Base-by-base conservation (phyloP, 805 yeast genomes). In the Monosporozyma servazzii region DNA sequence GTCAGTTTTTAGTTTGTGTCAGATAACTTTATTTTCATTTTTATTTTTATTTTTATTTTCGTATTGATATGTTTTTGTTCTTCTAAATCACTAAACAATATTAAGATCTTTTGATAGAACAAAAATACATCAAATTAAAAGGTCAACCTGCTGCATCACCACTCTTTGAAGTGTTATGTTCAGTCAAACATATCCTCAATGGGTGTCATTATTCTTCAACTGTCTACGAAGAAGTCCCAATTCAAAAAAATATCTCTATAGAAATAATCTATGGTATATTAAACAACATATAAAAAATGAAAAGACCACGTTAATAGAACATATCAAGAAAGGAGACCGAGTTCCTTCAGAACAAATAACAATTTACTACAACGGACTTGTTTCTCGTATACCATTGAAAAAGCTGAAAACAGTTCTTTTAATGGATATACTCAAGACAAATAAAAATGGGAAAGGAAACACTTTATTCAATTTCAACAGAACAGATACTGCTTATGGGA, bases 231-330 rank as follows among this genome's bases (percentile, higher is more conserved):
- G 47, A 27, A 25, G 43, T 5, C 33, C 51, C 5, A 18, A 5
- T 13, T 31, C 46, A 3, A 41, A 30, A 20, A 48, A 48, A n/a
- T 48, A 43, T 23, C 7, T 25, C 9, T 48, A 42, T 43, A 48
- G 42, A 33, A 17, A 17, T 48, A 41, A 41, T 21, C 10, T 41
- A 4, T 41, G 44, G 44, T 41, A 20, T n/a, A 41, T 41, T 18
- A 41, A 21, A 13, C 15, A 41, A 41, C 44, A 41, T 41, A 21
- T 41, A 11, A 41, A 41, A 21, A 23, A 8, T 7, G 25, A 18
- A 39, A 39, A 39, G 25, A 13, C 21, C 10, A 23, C 7, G 5
- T 4, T 21, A 4, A 21, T 41, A 18, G 17, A 41, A 11, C 44
- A 21, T 10, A 11, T 41, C 6, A 21, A 21, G 44, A 9, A 7